A percentile compares a stretch with the other conserved stretches of the same genome.
These are phyloP conservation scores for Funneliformis geosporum DNA, from an alignment of 192 early-diverging fungal species.

Conservation along the genomic window DNA sequence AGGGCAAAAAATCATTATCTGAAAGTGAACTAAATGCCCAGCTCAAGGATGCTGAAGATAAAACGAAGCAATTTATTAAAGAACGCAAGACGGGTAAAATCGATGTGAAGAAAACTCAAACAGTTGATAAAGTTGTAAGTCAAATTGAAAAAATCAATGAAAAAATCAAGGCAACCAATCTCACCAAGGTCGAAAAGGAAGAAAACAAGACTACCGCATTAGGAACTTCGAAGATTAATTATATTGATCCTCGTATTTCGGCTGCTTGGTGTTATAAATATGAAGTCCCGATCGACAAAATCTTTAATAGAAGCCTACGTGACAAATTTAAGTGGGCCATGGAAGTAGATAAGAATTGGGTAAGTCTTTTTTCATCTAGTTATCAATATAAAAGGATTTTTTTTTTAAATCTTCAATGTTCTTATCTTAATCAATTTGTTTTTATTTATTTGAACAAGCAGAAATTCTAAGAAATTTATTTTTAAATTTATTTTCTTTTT, in stretches of 20 bases:
- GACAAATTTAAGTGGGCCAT: constrained; percentile 98
- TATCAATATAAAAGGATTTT: not conserved
- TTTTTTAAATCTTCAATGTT: not conserved
- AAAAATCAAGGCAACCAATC: constrained; percentile 71
- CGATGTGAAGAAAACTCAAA: constrained; percentile 48
- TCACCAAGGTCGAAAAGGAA: constrained; percentile 88
- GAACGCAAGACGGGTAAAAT: constrained; percentile 52
- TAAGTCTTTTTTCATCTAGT: constrained; percentile 28
- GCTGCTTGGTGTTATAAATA: constrained; percentile 90
- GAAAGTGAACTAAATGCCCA: constrained; percentile 53
- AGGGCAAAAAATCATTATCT: constrained; percentile 54
- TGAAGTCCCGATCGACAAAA: constrained; percentile 88
- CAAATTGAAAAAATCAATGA: constrained; percentile 71
- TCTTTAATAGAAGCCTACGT: constrained; percentile 85
- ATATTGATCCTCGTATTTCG: constrained; percentile 97
- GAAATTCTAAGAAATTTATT: not conserved
- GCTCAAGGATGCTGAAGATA: constrained; percentile 55
- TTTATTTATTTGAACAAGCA: not conserved
- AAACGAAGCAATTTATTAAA: constrained; percentile 47
- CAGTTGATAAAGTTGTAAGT: constrained; percentile 73
- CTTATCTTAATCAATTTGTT: not conserved
- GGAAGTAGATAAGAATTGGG: constrained; percentile 69
- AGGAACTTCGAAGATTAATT: constrained; percentile 97
- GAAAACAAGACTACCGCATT: constrained; percentile 95
- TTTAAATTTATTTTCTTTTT: not conserved